phyloP scores from a whole-genome alignment of 495 filamentous ascomycete species.

The Penicillium canescens region DNA sequence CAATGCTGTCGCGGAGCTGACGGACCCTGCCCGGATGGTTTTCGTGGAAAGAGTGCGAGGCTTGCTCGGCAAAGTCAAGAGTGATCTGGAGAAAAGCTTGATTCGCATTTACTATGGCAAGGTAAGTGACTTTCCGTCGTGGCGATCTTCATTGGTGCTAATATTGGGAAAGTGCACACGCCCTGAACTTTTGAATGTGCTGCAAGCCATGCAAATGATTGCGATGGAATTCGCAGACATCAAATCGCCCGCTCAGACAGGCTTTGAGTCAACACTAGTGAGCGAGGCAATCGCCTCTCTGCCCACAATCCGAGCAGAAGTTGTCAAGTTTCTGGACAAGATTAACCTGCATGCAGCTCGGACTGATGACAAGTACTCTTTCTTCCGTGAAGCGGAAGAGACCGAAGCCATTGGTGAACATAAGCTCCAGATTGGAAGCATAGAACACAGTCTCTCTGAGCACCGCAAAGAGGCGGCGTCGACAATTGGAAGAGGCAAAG shows the following conservation, averaged over 20 bases:
- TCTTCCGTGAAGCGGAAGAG: slow-evolving; percentile 86
- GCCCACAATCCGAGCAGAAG: slow-evolving; percentile 69
- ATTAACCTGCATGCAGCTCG: slow-evolving; percentile 85
- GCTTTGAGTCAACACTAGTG: slow-evolving; percentile 72
- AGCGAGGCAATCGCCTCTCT: slow-evolving; percentile 72
- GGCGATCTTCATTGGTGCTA: slow-evolving; percentile 13
- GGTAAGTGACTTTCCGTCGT: slow-evolving; percentile 24
- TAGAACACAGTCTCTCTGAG: slow-evolving; percentile 82
- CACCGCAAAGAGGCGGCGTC: slow-evolving; percentile 71
- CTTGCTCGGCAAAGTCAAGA: slow-evolving; percentile 69
- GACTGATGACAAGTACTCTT: slow-evolving; percentile 87
- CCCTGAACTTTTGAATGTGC: slow-evolving; percentile 79
- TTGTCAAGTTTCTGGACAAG: slow-evolving; percentile 73
- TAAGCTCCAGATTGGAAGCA: slow-evolving; percentile 87
- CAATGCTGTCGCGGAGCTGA: slow-evolving; percentile 84
- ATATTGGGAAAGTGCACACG: slow-evolving; percentile 65
- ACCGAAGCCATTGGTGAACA: slow-evolving; percentile 81
- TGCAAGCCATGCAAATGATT: slow-evolving; percentile 84
- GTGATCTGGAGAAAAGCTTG: slow-evolving; percentile 86
- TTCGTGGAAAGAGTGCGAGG: slow-evolving; percentile 71
- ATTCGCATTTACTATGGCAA: slow-evolving; percentile 97
- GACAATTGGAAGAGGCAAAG: slow-evolving; percentile 66
- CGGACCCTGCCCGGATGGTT: slow-evolving; percentile 60
- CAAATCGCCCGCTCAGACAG: slow-evolving; percentile 63
- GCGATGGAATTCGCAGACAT: slow-evolving; percentile 69